These are phyloP conservation scores for Pichia thaimueangensis DNA, from an alignment of 805 yeast genomes.

Conservation along the genomic window DNA sequence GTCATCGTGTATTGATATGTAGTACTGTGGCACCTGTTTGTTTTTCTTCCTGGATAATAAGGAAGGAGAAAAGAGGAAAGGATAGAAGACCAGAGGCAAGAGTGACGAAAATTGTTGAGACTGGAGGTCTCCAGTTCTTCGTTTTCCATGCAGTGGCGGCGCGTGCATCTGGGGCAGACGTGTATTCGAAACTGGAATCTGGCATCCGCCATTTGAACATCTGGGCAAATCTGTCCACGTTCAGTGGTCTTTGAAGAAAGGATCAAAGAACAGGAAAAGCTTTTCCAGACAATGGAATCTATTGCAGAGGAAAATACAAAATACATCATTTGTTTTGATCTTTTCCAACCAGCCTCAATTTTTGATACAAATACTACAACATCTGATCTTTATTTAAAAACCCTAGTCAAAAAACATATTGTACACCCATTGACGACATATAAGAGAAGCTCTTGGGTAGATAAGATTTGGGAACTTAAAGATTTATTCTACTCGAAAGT, in stretches of 20 bases:
- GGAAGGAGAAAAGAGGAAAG: too few species aligned
- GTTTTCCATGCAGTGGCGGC: too few species aligned
- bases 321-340: constrained; percentile 9
- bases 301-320: neutral
- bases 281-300: neutral
- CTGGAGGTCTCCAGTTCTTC: too few species aligned
- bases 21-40: too few species aligned
- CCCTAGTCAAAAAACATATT: constrained; percentile 1
- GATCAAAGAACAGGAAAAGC: neutral
- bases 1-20: constrained; percentile 3
- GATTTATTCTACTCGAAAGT: constrained; percentile 5
- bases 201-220: too few species aligned
- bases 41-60: too few species aligned
- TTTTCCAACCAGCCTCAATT: neutral
- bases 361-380: constrained; percentile 1
- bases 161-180: too few species aligned
- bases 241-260: neutral
- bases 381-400: neutral
- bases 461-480: constrained; percentile 1
- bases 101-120: too few species aligned
- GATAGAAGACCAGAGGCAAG: too few species aligned
- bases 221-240: too few species aligned
- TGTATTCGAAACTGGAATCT: too few species aligned
- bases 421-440: neutral
- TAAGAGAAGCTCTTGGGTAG: constrained; percentile 3